Base-by-base conservation (phyloP, 2,329 filamentous ascomycete species). In the Paraconiothyrium sp. region DNA sequence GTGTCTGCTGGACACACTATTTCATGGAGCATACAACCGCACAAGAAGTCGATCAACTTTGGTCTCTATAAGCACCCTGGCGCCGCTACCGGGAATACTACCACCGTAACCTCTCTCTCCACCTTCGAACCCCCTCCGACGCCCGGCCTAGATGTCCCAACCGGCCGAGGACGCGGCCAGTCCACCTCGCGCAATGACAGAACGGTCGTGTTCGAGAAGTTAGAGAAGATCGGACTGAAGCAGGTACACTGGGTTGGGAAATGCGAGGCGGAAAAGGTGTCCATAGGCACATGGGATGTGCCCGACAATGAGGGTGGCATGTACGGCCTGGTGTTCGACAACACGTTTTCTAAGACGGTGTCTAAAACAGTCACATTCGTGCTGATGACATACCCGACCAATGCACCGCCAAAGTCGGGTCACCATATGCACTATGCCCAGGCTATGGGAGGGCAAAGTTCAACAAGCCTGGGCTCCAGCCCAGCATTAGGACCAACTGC, bases 11-110 rank as follows among this genome's bases (percentile, higher is more conserved):
- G 91, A 57, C 90, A 97, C 79, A 97, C 94, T 54, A 93, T 99
- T 72, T 97, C 94, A 16, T 99, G 95, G 95, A 97, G 93, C 74
- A 88, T 99, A 43, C 94, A 98, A 76, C 95, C 95, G 47, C 93
- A 98, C 79, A 98, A 97, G 83, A 98, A 97, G 82, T 97, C 94
- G 61, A 91, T 99, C 80, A 97, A 98, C 82, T 97, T 99, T 78
- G 95, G 94, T 75, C 91, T 99, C 74, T 96, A 99, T 81, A 98
- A 97, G 78, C 95, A 98, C 78, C 94, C 95, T 2, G 93, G 94
- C 68, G 90, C 87, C 60, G 88, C 88, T 62, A 84, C 84, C 67
- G 84, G 87, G 64, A 64, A 67, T 20, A 64, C 74, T 35, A 69
- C 77, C 30, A 68, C 79, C 77, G 62, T 83, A 76, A 62, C 76